phyloP scores from a whole-genome alignment of 352 stramenopile species.

The Globisporangium echinulatum region DNA sequence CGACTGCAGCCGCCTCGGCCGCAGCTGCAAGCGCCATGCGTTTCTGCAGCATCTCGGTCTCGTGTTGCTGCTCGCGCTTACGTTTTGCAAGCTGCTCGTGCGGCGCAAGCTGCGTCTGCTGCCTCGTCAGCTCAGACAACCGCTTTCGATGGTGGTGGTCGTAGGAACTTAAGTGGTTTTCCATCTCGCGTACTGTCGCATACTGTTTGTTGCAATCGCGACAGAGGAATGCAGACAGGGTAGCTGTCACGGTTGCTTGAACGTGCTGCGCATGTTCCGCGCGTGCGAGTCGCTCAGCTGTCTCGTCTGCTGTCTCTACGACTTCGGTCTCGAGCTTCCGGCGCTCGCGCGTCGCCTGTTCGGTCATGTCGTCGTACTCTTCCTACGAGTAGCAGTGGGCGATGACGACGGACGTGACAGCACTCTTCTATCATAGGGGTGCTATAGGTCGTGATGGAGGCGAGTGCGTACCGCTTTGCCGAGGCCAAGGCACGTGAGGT shows the following conservation, averaged over 20 bases:
- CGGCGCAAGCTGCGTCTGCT: slow-evolving; percentile 8
- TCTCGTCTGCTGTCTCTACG: slow-evolving; percentile 35
- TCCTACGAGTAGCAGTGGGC: slow-evolving; percentile 18
- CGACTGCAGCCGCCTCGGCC: neutral
- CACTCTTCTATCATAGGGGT: neutral
- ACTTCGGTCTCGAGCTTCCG: slow-evolving; percentile 42
- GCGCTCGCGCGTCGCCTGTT: slow-evolving; percentile 43
- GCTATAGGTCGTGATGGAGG: neutral
- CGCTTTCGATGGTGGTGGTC: slow-evolving; percentile 70
- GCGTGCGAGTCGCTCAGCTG: slow-evolving; percentile 20
- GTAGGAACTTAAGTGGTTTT: slow-evolving; percentile 69
- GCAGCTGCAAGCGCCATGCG: slow-evolving; percentile 23
- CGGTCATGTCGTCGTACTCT: slow-evolving; percentile 50
- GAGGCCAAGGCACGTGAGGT: slow-evolving; percentile 47
- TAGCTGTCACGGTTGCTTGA: slow-evolving; percentile 28
- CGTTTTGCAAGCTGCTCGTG: slow-evolving; percentile 22
- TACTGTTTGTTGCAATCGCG: slow-evolving; percentile 62
- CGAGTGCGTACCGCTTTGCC: slow-evolving; percentile 37
- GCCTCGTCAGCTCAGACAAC: slow-evolving; percentile 25
- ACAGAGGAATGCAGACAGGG: slow-evolving; percentile 51
- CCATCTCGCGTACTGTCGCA: slow-evolving; percentile 61
- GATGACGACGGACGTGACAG: slow-evolving; percentile 8
- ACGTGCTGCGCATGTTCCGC: slow-evolving; percentile 20
- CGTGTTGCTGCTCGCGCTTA: slow-evolving; percentile 28
- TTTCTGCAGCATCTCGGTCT: slow-evolving; percentile 27